A percentile compares a stretch with the other conserved stretches of the same genome.
Conservation (phyloP, 2,329 filamentous ascomycete species). For the Venturia nashicola region DNA sequence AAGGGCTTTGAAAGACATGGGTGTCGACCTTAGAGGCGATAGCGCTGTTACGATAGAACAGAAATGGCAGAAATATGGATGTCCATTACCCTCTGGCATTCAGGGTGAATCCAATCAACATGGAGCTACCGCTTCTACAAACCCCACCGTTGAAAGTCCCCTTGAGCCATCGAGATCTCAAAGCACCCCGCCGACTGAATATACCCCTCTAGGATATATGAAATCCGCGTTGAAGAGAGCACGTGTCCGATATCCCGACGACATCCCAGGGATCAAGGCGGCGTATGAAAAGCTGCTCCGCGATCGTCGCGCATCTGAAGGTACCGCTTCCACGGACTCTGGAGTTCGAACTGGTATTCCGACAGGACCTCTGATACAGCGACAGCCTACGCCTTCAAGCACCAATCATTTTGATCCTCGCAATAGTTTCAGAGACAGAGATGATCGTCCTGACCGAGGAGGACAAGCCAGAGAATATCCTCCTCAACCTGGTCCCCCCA, state of each 20-base stretch:
- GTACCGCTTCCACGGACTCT: not conserved
- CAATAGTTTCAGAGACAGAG: not conserved
- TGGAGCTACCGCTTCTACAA: not conserved
- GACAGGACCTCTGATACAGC: not conserved
- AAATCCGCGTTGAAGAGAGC: not conserved
- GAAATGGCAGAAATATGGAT: not conserved
- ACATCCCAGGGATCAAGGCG: not conserved
- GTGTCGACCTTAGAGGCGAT: not conserved
- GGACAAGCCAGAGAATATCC: no score
- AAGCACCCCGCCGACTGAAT: not conserved
- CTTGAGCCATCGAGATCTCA: not conserved
- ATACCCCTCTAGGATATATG: not conserved
- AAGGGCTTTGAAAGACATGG: not conserved
- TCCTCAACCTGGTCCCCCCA: no score
- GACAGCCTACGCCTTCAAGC: not conserved
- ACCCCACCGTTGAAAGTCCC: not conserved
- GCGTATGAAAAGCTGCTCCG: not conserved
- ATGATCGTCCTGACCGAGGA: not conserved
- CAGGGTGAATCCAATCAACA: not conserved
- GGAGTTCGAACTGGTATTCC: not conserved
- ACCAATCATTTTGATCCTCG: not conserved
- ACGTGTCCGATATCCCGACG: not conserved
- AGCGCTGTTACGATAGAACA: not conserved
- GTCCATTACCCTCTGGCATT: not conserved
- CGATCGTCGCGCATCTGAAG: not conserved